These are phyloP conservation scores for Citeromyces nyonsensis DNA, from an alignment of 805 yeast species.

Conservation along the genomic window DNA sequence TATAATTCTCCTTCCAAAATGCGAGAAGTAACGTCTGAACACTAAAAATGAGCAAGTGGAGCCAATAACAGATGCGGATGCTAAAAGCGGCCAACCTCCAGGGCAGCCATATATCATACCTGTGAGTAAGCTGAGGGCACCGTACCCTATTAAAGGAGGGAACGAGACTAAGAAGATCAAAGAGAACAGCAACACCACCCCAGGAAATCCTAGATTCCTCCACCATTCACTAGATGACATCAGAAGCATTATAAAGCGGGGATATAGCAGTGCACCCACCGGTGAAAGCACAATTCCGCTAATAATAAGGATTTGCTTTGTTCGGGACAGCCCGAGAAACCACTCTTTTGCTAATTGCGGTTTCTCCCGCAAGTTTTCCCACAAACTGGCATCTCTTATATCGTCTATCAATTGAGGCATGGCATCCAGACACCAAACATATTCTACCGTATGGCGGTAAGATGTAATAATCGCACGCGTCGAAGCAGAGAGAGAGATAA, in stretches of 20 bases:
- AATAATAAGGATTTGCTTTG: no score
- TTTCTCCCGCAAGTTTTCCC: no score
- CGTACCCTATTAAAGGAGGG: constrained; percentile 84
- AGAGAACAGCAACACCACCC: constrained; percentile 28
- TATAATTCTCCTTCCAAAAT: constrained; percentile 46
- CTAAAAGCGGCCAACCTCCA: constrained; percentile 65
- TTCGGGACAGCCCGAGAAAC: no score
- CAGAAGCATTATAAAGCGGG: no score
- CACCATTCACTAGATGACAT: constrained; percentile 20
- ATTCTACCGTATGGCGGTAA: constrained; percentile 1
- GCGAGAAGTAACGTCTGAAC: constrained; percentile 42
- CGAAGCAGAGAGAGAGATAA: no score
- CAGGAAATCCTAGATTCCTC: constrained; percentile 27
- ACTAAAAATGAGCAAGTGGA: constrained; percentile 60
- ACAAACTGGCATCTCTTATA: no score
- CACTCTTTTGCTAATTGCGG: no score
- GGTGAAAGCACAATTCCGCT: no score
- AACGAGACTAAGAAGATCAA: constrained; percentile 58
- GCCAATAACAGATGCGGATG: constrained; percentile 55
- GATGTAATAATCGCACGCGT: no score
- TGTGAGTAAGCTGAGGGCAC: constrained; percentile 44
- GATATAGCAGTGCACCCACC: no score
- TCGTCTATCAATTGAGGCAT: background rate
- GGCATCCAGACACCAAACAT: constrained; percentile 6
- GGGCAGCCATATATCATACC: constrained; percentile 76